Percentiles rank a stretch among this genome's conserved stretches.
Evolutionary conservation across 2,329 filamentous ascomycete species (phyloP).

Genomic region (Thelonectria blattea): DNA sequence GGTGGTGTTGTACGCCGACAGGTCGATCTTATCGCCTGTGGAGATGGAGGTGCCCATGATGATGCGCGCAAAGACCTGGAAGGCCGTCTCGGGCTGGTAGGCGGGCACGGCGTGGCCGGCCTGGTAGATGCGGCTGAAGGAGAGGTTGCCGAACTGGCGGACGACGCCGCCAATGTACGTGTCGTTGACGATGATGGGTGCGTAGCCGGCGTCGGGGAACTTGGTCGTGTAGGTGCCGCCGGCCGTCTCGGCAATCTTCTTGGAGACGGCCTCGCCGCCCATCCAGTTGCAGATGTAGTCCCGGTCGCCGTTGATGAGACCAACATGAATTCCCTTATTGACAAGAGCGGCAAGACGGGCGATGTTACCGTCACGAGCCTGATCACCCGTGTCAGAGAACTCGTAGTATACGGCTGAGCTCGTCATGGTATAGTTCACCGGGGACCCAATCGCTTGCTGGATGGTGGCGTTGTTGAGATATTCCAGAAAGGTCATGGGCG

Average conservation of each 20-base stretch:
- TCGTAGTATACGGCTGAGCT: constrained; percentile 54
- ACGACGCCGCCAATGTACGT: constrained; percentile 74
- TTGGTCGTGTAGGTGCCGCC: constrained; percentile 53
- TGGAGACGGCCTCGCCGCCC: constrained; percentile 76
- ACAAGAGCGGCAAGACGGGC: constrained; percentile 65
- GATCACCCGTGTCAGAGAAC: constrained; percentile 62
- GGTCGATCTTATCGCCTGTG: constrained; percentile 59
- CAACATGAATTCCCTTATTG: constrained; percentile 68
- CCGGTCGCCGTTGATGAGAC: constrained; percentile 72
- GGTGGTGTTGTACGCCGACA: constrained; percentile 59
- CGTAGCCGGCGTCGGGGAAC: constrained; percentile 74
- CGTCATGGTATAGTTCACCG: constrained; percentile 62
- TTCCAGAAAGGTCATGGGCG: constrained; percentile 63
- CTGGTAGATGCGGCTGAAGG: constrained; percentile 70
- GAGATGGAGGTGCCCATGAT: constrained; percentile 61
- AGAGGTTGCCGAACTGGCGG: constrained; percentile 77
- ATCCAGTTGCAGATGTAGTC: constrained; percentile 72
- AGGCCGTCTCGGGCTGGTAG: constrained; percentile 65
- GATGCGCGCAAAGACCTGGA: constrained; percentile 66
- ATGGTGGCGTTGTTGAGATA: constrained; percentile 68
- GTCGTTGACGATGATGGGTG: constrained; percentile 71
- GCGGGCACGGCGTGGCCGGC: constrained; percentile 68
- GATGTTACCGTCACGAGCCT: constrained; percentile 67
- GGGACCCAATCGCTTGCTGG: constrained; percentile 65
- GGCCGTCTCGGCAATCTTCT: constrained; percentile 61